Conservation (phyloP, 805 yeast genomes). For the Metschnikowia santaceciliae region DNA sequence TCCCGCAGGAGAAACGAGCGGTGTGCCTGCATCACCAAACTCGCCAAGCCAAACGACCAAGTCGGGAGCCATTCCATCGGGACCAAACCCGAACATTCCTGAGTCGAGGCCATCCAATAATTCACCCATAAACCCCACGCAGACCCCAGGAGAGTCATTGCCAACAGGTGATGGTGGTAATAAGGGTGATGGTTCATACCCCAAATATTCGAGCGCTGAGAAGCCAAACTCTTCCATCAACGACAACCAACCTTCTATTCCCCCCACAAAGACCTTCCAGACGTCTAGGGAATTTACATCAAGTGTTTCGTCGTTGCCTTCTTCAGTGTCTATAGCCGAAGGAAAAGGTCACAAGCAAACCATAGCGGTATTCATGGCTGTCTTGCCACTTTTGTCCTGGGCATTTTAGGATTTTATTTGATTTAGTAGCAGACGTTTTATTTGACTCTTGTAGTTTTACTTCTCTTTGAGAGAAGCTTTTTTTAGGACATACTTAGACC, state of each 20-base stretch:
- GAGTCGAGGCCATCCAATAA: not conserved
- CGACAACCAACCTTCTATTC: not conserved
- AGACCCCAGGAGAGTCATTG: not conserved
- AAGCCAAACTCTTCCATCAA: not conserved
- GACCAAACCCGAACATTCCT: not conserved
- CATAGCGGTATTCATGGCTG: not conserved
- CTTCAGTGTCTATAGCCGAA: not conserved
- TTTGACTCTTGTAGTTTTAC: no score
- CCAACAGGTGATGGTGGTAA: not conserved
- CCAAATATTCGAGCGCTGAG: not conserved
- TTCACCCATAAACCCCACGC: not conserved
- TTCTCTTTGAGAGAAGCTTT: no score
- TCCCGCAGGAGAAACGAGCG: not conserved
- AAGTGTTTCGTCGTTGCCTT: not conserved
- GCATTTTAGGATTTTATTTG: not conserved
- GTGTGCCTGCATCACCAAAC: not conserved
- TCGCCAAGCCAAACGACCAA: not conserved
- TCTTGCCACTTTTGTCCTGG: conserved; percentile 1
- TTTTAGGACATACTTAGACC: no score
- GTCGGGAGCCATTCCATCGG: not conserved
- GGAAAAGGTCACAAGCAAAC: not conserved
- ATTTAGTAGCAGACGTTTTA: no score
- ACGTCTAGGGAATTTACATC: not conserved
- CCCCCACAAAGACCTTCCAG: not conserved
- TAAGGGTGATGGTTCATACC: not conserved